Conservation (phyloP, 129 eudicot species). For the Artemisia annua region DNA sequence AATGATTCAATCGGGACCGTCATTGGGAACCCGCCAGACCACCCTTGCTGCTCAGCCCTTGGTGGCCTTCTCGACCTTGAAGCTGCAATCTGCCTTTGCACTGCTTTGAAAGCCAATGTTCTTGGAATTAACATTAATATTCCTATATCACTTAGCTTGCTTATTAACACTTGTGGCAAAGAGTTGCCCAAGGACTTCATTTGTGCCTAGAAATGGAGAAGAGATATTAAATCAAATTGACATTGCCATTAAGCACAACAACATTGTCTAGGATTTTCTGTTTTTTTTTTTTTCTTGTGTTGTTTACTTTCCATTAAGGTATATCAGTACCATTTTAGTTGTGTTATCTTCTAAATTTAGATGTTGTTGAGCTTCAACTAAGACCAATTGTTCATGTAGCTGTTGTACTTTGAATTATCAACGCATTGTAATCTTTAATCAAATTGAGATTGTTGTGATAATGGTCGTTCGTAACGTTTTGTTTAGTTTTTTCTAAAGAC, state of each 20-base stretch:
- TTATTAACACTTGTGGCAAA: slow-evolving; percentile 45
- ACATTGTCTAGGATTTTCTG: not conserved
- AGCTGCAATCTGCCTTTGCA: slow-evolving; percentile 59
- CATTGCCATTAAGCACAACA: not conserved
- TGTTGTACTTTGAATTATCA: slow-evolving; percentile 9
- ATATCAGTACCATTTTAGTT: slow-evolving; percentile 7
- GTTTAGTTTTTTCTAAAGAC: too few species aligned
- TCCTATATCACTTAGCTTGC: slow-evolving; percentile 53
- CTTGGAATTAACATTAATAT: slow-evolving; percentile 48
- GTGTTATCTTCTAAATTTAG: not conserved
- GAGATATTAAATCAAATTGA: not conserved
- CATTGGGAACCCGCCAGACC: slow-evolving; percentile 33
- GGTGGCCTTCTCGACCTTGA: slow-evolving; percentile 48
- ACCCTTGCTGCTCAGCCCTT: slow-evolving; percentile 40
- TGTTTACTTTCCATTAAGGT: slow-evolving; percentile 3
- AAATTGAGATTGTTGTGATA: not conserved
- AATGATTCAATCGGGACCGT: slow-evolving; percentile 39
- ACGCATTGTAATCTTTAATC: slow-evolving; percentile 24
- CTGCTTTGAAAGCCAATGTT: slow-evolving; percentile 52
- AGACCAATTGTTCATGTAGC: slow-evolving; percentile 27
- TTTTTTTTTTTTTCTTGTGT: not conserved
- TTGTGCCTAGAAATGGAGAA: slow-evolving; percentile 34
- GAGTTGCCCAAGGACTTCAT: slow-evolving; percentile 50
- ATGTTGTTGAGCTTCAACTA: not conserved
- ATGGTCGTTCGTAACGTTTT: too few species aligned